These are phyloP conservation scores for Termitomyces eurrhizus DNA, from an alignment of 768 basidiomycete genomes.

Conservation along the genomic window DNA sequence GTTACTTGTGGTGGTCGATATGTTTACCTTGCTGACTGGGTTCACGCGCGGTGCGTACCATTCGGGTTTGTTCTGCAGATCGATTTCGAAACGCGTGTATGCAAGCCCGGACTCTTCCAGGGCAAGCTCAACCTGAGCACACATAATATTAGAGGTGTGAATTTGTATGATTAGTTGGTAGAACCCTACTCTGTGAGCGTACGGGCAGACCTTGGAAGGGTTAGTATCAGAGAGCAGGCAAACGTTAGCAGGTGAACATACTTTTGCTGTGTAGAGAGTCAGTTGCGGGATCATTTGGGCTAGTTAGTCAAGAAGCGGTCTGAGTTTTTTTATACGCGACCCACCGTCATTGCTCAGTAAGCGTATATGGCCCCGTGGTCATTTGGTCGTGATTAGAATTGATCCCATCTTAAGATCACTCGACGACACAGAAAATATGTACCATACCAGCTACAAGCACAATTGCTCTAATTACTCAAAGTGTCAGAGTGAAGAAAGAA, in stretches of 20 bases:
- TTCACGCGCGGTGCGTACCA: constrained; percentile 69
- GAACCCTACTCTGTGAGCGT: constrained; percentile 47
- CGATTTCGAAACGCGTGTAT: constrained; percentile 52
- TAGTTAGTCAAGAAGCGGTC: neutral
- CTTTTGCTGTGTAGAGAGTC: constrained; percentile 13
- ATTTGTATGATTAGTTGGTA: neutral
- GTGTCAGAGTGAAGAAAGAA: too few species aligned
- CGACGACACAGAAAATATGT: too few species aligned
- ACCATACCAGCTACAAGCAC: too few species aligned
- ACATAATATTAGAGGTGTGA: neutral
- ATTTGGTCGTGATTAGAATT: neutral
- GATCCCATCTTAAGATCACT: too few species aligned
- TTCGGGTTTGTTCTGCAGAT: constrained; percentile 61
- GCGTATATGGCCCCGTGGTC: neutral
- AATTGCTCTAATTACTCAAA: too few species aligned
- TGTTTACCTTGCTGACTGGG: constrained; percentile 48
- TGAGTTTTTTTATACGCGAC: neutral
- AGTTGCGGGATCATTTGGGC: constrained; percentile 5
- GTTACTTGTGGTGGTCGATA: too few species aligned
- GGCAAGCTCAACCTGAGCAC: neutral
- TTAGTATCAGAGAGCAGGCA: neutral
- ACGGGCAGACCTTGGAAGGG: constrained; percentile 47
- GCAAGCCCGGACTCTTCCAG: constrained; percentile 50
- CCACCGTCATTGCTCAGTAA: constrained; percentile 1
- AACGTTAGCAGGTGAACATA: neutral